phyloP scores from a whole-genome alignment of 345 rosid species.

The Brassica carinata region DNA sequence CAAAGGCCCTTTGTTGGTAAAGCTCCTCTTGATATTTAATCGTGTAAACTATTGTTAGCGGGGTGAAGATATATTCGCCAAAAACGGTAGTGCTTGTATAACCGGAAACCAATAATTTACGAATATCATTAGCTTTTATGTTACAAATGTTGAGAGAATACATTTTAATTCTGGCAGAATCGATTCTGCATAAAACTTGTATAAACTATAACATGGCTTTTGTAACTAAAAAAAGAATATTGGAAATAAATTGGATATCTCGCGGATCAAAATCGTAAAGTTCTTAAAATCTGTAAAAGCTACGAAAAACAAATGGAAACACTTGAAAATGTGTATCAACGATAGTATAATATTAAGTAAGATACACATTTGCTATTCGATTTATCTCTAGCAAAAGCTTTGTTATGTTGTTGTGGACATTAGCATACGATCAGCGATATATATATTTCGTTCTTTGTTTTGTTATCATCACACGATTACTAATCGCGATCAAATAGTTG shows the following conservation, averaged over 20 bases:
- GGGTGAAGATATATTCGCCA: constrained; percentile 23
- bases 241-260: not conserved
- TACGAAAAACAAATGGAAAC: not conserved
- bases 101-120: constrained; percentile 20
- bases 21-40: constrained; percentile 27
- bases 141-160: not conserved
- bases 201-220: not conserved
- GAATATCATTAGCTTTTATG: not conserved
- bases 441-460: not conserved
- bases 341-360: not conserved
- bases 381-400: not conserved
- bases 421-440: not conserved
- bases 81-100: constrained; percentile 23
- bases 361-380: not conserved
- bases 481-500: not conserved
- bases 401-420: not conserved
- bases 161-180: not conserved
- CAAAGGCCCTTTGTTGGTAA: constrained; percentile 29
- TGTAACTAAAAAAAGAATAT: not conserved
- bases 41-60: not conserved
- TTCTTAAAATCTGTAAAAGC: not conserved
- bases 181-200: not conserved
- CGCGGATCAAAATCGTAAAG: not conserved
- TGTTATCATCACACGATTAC: not conserved
- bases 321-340: not conserved